Evolutionary conservation across 495 filamentous ascomycete species (phyloP).

Genomic region (Jackrogersella multiformis): DNA sequence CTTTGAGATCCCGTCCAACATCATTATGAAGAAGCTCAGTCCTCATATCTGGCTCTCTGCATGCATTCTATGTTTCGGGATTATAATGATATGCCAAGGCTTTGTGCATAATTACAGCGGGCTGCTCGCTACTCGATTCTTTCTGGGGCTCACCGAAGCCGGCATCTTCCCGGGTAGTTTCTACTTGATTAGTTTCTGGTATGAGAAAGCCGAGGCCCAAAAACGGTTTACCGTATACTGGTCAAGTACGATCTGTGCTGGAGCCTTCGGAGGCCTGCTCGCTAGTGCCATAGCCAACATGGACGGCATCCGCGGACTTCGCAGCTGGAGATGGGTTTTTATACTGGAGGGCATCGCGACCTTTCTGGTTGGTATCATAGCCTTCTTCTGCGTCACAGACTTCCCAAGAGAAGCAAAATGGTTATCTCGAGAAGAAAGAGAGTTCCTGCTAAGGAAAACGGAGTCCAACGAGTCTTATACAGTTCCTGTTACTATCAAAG

Average conservation of each 20-base stretch:
- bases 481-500: conserved; percentile 38
- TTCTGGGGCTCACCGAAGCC: conserved; percentile 63
- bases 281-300: conserved; percentile 72
- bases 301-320: conserved; percentile 69
- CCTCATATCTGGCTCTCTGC: conserved; percentile 60
- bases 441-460: conserved; percentile 64
- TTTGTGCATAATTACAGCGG: conserved; percentile 59
- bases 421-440: conserved; percentile 70
- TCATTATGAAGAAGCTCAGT: conserved; percentile 73
- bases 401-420: conserved; percentile 68
- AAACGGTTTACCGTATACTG: conserved; percentile 75
- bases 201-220: conserved; percentile 52
- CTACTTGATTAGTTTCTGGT: conserved; percentile 82
- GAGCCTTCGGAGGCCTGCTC: conserved; percentile 79
- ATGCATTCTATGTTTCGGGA: conserved; percentile 62
- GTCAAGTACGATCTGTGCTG: conserved; percentile 74
- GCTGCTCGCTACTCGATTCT: conserved; percentile 59
- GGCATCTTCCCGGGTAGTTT: conserved; percentile 82
- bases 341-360: conserved; percentile 76
- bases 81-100: conserved; percentile 60
- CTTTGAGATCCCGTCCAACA: conserved; percentile 79
- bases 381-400: conserved; percentile 67
- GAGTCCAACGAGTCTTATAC: conserved; percentile 65
- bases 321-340: conserved; percentile 80
- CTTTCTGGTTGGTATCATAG: conserved; percentile 66